Evolutionary conservation across 345 rosid species (phyloP), one percentile per base, ranked within the genome.

Genomic region (Ceriops decandra): DNA sequence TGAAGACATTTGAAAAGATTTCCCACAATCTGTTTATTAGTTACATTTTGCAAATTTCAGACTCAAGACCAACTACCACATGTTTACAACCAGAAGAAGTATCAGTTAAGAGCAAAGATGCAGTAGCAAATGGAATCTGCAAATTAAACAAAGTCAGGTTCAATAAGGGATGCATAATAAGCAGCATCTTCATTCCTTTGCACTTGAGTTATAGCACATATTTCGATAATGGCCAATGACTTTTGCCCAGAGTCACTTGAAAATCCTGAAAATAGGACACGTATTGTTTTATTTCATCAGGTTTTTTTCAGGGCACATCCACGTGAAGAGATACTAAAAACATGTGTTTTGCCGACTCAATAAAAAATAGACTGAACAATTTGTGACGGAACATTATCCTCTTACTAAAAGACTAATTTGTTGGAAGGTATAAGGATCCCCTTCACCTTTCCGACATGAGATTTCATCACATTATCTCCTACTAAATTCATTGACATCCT

Each of bases 331-430:
- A 46, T 5, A 17, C n/a, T 13, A 24, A 59, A 32, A 5, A 21
- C 11, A 11, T 4, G 24, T 3, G 64, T 26, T 53, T 68, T 68
- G 85, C 91, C 85, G 49, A 85, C 79, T 63, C 70, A 58, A 56
- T 79, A 84, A 74, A 88, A 83, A 27, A 85, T 77, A 31, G 82
- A 69, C 68, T 22, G 24, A 22, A 22, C 24, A 22, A 22, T 22
- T 22, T 22, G 24, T 22, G 0, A 22, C 24, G 24, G 24, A 22
- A 0, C 24, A 22, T 22, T 22, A 22, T 22, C 24, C 24, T 22
- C 0, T 22, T 22, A 0, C 0, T 22, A 22, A 22, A 22, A 22
- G 24, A 22, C 24, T n/a, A n/a, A n/a, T n/a, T n/a, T n/a, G n/a
- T n/a, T n/a, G n/a, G n/a, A n/a, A n/a, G n/a, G n/a, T n/a, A n/a